Evolutionary conservation across 169 alveolate genomes (phyloP), one percentile per base, ranked within the genome.

Genomic region (Eimeria maxima): DNA sequence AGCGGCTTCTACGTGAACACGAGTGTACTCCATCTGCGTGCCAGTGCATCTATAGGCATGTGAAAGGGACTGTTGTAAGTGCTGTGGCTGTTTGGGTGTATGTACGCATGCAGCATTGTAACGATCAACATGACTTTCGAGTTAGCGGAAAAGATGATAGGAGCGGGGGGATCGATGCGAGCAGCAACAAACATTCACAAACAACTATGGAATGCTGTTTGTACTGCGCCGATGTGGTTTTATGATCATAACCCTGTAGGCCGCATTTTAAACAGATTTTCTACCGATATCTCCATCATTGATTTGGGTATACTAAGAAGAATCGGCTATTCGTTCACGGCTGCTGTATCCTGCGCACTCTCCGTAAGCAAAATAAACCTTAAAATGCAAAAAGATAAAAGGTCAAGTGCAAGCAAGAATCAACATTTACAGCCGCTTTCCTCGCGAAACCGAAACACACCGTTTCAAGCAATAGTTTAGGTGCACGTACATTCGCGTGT

Each of bases 201-300:
- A 24, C 60, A 86, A 60, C 90, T 96, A 29, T 76, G 96, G 90
- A 90, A 50, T n/a, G 96, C 90, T 22, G 81, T 96, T 1, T 80
- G 96, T 67, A 91, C 42, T n/a, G 98, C 98, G 45, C 98, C 98
- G 11, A 60, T 97, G 55, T 94, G 91, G 90, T 97, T 97, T 87
- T 97, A 97, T 91, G 98, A 97, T 71, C 94, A 96, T 65, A 97
- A 97, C 73, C 97, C 98, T 33, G 95, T 97, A 8, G 98, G 98
- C 7, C 94, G 98, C 73, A 94, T 97, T 4, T 71, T 98, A 18
- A 98, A 97, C 42, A 87, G 98, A 33, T 96, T 98, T 73, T 83
- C 98, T 24, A 97, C 97, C 57, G 98, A 98, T 76, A 81, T 96
- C 1, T 73, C 94, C 18, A 74, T 97, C 73, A 86, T 96, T 33